Conservation (phyloP, 2,329 filamentous ascomycete species). For the Penicillium occitanis region DNA sequence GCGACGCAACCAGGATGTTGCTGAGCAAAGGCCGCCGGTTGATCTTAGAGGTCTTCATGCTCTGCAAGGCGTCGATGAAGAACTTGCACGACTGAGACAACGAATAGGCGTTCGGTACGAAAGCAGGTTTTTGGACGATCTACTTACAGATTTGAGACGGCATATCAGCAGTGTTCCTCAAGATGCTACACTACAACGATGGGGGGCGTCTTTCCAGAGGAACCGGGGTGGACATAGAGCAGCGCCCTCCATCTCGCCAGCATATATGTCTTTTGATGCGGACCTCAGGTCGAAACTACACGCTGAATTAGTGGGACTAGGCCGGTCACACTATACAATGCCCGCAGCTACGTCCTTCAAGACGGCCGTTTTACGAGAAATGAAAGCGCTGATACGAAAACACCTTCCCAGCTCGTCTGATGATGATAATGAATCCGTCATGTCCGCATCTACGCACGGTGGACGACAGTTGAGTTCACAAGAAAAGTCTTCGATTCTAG, state of each 20-base stretch:
- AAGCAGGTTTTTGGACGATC: constrained; percentile 70
- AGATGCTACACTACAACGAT: constrained; percentile 75
- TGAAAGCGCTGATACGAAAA: constrained; percentile 78
- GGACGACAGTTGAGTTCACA: constrained; percentile 71
- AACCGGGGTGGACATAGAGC: constrained; percentile 66
- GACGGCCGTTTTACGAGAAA: constrained; percentile 79
- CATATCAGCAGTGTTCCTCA: constrained; percentile 73
- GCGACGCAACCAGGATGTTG: constrained; percentile 29
- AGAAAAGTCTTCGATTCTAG: constrained; percentile 84
- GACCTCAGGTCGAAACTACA: constrained; percentile 69
- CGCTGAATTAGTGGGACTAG: constrained; percentile 73
- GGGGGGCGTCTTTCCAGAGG: constrained; percentile 75
- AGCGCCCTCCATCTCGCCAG: constrained; percentile 68
- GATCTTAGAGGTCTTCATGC: constrained; percentile 77
- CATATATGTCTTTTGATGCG: constrained; percentile 73
- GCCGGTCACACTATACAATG: constrained; percentile 74
- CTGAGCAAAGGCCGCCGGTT: constrained; percentile 48
- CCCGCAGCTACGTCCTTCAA: constrained; percentile 81
- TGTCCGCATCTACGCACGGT: constrained; percentile 76
- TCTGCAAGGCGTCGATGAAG: constrained; percentile 74
- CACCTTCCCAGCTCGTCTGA: constrained; percentile 90
- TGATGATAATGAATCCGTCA: constrained; percentile 87
- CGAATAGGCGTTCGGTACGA: constrained; percentile 88
- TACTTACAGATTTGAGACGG: constrained; percentile 76
- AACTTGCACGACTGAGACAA: constrained; percentile 71